A percentile compares a stretch with the other conserved stretches of the same genome.
These are phyloP conservation scores for Magnolia officinalis DNA, from an alignment of 164 flowering plant genomes.

Conservation along the genomic window DNA sequence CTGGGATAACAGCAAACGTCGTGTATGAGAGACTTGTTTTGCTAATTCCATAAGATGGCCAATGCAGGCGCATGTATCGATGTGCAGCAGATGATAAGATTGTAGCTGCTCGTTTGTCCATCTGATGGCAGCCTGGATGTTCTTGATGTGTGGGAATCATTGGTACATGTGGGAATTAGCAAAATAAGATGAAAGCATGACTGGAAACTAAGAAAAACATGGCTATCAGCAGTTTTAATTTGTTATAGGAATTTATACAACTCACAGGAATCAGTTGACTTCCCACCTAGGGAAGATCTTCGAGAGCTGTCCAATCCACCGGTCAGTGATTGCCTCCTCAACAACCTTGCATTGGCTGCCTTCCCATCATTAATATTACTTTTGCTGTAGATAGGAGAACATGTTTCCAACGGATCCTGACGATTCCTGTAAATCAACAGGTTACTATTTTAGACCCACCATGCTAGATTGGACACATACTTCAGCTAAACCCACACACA, in stretches of 20 bases:
- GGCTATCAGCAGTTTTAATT: not conserved
- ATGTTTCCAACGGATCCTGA: conserved; percentile 25
- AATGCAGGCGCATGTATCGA: too few relatives aligned
- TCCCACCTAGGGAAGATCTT: conserved; percentile 80
- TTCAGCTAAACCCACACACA: not conserved
- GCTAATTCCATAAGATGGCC: too few relatives aligned
- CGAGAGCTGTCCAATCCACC: conserved; percentile 46
- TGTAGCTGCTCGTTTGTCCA: too few relatives aligned
- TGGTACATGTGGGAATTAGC: not conserved
- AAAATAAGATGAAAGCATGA: not conserved
- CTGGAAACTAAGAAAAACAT: not conserved
- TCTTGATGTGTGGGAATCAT: too few relatives aligned
- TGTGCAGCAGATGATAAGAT: too few relatives aligned
- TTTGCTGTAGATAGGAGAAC: conserved; percentile 21
- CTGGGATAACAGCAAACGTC: too few relatives aligned
- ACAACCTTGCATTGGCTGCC: conserved; percentile 38
- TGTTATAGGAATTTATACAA: conserved; percentile 1
- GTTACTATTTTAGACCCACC: not conserved
- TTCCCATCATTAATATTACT: conserved; percentile 20
- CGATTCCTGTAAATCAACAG: conserved; percentile 47
- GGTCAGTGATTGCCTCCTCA: conserved; percentile 72
- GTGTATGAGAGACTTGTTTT: too few relatives aligned
- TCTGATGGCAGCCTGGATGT: too few relatives aligned
- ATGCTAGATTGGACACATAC: not conserved
- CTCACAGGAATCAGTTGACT: conserved; percentile 41